Percentiles rank a stretch among this genome's conserved stretches.
Evolutionary conservation across 352 stramenopile genomes (phyloP).

Genomic region (Globisporangium abappressorium): DNA sequence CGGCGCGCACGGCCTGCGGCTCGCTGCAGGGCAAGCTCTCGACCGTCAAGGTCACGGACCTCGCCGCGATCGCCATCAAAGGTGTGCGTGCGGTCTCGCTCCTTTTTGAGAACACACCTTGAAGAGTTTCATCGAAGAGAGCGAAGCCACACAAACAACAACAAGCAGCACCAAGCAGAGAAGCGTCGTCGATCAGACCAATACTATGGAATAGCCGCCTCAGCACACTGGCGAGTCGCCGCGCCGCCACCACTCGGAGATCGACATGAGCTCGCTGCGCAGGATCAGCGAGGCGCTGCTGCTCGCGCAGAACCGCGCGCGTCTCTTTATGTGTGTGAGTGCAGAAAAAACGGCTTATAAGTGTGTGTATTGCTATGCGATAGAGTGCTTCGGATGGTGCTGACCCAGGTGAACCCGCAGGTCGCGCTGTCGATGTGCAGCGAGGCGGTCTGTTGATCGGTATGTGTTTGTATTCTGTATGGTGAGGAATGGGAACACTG

Average conservation of each 20-base stretch:
- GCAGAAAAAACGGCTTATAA: neutral
- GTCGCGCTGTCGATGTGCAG: conserved; percentile 14
- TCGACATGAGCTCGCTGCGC: conserved; percentile 56
- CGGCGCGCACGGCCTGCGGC: conserved; percentile 93
- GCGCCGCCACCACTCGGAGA: conserved; percentile 43
- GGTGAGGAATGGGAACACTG: neutral
- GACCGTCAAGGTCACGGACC: conserved; percentile 80
- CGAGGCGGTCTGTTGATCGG: conserved; percentile 5
- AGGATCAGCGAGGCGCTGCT: conserved; percentile 69
- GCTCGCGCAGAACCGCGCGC: conserved; percentile 64
- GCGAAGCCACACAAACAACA: no score
- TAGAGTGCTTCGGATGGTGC: conserved; percentile 21
- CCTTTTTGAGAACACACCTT: no score
- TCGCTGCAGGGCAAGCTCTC: conserved; percentile 90
- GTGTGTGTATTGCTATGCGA: conserved; percentile 6
- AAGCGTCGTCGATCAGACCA: no score
- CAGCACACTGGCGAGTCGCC: conserved; percentile 13
- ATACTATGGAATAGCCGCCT: neutral
- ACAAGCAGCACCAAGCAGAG: no score
- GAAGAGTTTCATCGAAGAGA: no score
- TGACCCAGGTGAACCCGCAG: conserved; percentile 18
- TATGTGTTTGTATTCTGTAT: neutral
- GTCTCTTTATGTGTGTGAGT: neutral
- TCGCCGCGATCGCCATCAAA: conserved; percentile 85
- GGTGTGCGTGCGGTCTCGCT: conserved; percentile 21